Evolutionary conservation across 2,329 filamentous ascomycete species (phyloP).

Genomic region (Fusarium torreyae): DNA sequence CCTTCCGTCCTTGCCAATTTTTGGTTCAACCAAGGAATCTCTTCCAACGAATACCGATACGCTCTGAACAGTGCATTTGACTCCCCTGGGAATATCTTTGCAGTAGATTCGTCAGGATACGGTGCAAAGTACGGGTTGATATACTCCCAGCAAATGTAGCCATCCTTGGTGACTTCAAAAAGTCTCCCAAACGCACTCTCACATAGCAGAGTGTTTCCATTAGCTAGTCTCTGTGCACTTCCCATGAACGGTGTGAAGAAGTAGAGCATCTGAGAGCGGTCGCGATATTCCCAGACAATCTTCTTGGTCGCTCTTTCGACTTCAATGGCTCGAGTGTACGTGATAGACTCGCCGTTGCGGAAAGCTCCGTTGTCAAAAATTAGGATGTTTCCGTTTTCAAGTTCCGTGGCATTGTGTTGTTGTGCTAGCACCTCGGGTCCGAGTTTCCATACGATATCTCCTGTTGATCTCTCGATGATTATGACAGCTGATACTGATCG

Average conservation of each 20-base stretch:
- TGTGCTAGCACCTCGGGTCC: conserved; percentile 46
- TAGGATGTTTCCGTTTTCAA: conserved; percentile 52
- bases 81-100: conserved; percentile 49
- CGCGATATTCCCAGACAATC: conserved; percentile 52
- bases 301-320: conserved; percentile 43
- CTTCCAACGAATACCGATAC: conserved; percentile 49
- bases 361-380: conserved; percentile 53
- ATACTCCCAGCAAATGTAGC: conserved; percentile 52
- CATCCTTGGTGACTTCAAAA: conserved; percentile 49
- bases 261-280: conserved; percentile 49
- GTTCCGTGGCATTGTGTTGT: conserved; percentile 52
- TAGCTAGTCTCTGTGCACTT: conserved; percentile 48
- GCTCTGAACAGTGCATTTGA: conserved; percentile 51
- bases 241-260: conserved; percentile 54
- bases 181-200: conserved; percentile 50
- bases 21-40: conserved; percentile 49
- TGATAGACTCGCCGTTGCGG: conserved; percentile 50
- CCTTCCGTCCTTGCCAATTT: not conserved
- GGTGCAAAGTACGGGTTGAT: conserved; percentile 50
- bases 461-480: conserved; percentile 48
- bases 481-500: conserved; percentile 50
- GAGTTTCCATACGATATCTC: conserved; percentile 51
- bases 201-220: conserved; percentile 50
- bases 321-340: conserved; percentile 49
- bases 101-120: conserved; percentile 47